Evolutionary conservation across 2,329 filamentous ascomycete species (phyloP).

Genomic region (Colletotrichum ledebouriae): DNA sequence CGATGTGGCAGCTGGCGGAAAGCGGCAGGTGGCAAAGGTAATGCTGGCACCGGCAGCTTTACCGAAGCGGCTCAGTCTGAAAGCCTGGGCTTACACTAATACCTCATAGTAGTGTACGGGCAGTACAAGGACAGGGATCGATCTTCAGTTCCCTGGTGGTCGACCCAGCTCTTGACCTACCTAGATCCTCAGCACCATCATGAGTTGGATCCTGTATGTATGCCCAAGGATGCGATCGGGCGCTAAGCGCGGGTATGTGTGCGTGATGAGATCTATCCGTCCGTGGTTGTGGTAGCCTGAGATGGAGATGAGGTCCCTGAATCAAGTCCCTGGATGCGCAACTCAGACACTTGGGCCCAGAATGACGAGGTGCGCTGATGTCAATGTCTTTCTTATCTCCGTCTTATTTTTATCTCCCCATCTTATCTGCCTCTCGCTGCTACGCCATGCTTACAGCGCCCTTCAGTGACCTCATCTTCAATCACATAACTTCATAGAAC

Average conservation of each 20-base stretch:
- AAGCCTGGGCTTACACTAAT: not conserved
- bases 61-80: slow-evolving; percentile 12
- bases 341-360: not conserved
- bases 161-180: not conserved
- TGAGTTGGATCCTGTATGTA: slow-evolving; percentile 18
- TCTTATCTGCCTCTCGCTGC: not conserved
- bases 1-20: slow-evolving; percentile 20
- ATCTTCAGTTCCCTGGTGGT: not conserved
- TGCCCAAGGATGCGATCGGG: slow-evolving; percentile 27
- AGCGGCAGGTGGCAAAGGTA: slow-evolving; percentile 17
- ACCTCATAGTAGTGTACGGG: slow-evolving; percentile 2
- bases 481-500: no score
- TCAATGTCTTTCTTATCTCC: not conserved
- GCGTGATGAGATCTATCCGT: slow-evolving; percentile 17
- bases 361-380: not conserved
- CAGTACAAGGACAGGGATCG: not conserved
- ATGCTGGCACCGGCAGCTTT: slow-evolving; percentile 11
- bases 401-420: not conserved
- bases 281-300: not conserved
- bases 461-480: not conserved
- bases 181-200: slow-evolving; percentile 1
- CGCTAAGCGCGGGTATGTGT: slow-evolving; percentile 26
- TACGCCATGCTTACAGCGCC: not conserved
- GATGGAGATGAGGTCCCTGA: not conserved
- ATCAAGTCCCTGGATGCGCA: slow-evolving; percentile 9